Base-by-base conservation (phyloP, 176 grass and related monocot species). In the Puccinellia tenuiflora region DNA sequence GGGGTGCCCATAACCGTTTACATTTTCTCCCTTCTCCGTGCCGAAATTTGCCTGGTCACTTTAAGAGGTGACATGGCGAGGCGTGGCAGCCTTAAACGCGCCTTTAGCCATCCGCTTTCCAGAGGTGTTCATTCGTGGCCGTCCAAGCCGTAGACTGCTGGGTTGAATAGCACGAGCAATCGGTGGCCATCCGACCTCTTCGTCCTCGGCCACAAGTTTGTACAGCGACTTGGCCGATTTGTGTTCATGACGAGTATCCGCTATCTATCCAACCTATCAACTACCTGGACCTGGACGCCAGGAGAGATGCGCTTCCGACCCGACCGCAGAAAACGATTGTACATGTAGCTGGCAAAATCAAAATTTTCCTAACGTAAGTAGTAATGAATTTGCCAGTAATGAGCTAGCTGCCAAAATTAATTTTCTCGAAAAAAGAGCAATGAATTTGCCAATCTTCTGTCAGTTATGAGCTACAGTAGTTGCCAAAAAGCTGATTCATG, bases 171-270 rank as follows among this genome's bases (percentile, higher is more conserved):
- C 18, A 37, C 13, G 20, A 20, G 28, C 20, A 59, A 25, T 12
- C 59, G 26, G 83, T 71, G 72, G 64, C 83, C 52, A 75, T 80
- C 40, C 78, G 54, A 40, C 34, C 53, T 39, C 9, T 31, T 63
- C 26, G 28, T 56, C 51, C 18, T 21, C 50, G 61, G 48, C 80
- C 84, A 86, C 84, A 20, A 34, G 75, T 20, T 67, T 7, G 48
- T 42, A 51, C 45, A 79, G 39, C 75, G 80, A 84, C 84, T 29
- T 75, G 46, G n/a, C n/a, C 13, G 18, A 26, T 83, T 75, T 5
- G 14, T 67, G 39, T 56, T 73, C 75, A 30, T 64, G 22, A 45
- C 68, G 40, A 30, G 1, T 26, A 69, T 76, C 59, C 18, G 10
- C 20, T 6, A 67, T 66, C 20, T 6, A 67, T 66, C 71, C 70